Base-by-base conservation (phyloP, 768 basidiomycete genomes). In the Dictyophora rubrovolvata region DNA sequence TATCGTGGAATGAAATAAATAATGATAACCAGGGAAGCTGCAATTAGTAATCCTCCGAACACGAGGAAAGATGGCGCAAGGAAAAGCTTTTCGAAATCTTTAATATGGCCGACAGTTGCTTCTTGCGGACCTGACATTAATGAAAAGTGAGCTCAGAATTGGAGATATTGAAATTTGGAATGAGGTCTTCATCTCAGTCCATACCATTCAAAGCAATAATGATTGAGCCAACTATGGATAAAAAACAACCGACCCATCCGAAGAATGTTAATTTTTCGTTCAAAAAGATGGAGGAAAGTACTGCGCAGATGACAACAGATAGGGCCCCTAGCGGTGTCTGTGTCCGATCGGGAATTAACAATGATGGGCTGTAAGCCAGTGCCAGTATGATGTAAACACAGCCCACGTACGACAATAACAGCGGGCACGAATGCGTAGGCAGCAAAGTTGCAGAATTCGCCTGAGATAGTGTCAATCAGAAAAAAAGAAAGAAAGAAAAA, bases 261-360 rank as follows among this genome's bases (percentile, higher is more conserved):
- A 79, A 78, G 55, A 77, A 72, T 1, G 75, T 74, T 47, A 80
- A 67, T 23, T 67, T 73, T 56, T 78, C 78, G 60, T 75, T 73
- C 23, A 79, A 71, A 69, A 79, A 72, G 61, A 77, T 73, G 54
- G 73, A 73, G 18, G 75, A 74, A 10, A 78, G 66, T 48, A 77
- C 72, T 49, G 77, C 75, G 56, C 71, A 76, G 36, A 78, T 69
- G 52, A 79, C 77, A 23, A 80, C 78, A 0, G 74, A 74, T 11
- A 80, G 68, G 0, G 77, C 76, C 11, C 78, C 78, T 53, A 80
- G 69, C 0, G 78, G 77, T 5, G 77, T 79, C 59, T 63, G 28
- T 28, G 55, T 10, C 16, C 77, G 65, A n/a, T n/a, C 23, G 18
- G 47, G 48, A 17, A 20, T 54, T 16, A 33, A 52, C 23, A 36